These are phyloP conservation scores for Ceratobasidium sp. DNA, from an alignment of 1,284 basidiomycete genomes.

Conservation along the genomic window DNA sequence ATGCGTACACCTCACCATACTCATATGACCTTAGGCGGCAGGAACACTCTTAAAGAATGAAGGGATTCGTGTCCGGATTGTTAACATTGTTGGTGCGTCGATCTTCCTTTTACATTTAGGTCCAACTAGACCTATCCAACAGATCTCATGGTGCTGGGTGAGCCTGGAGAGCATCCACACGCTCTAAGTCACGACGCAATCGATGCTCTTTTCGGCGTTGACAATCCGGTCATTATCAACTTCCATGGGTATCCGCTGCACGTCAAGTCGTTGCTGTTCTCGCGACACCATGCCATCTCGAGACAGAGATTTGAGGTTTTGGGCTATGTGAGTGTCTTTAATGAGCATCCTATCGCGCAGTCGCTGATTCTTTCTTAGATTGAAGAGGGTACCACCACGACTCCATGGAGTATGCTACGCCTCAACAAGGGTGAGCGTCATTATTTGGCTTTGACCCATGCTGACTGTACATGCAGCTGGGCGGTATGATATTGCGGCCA, in stretches of 20 bases:
- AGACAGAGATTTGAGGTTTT: constrained; percentile 41
- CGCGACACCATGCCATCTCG: constrained; percentile 3
- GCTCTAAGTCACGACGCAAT: constrained; percentile 71
- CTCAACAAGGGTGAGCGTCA: constrained; percentile 43
- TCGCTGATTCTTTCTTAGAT: constrained; percentile 37
- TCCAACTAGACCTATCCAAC: neutral
- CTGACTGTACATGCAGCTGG: constrained; percentile 44
- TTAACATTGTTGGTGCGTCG: constrained; percentile 68
- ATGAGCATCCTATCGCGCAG: neutral
- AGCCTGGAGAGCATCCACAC: constrained; percentile 76
- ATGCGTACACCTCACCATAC: neutral
- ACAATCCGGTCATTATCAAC: constrained; percentile 78
- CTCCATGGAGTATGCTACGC: constrained; percentile 54
- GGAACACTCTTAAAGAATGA: constrained; percentile 72
- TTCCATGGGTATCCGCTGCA: constrained; percentile 85
- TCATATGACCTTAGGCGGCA: constrained; percentile 57
- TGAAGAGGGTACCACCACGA: constrained; percentile 44
- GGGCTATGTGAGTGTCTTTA: constrained; percentile 40
- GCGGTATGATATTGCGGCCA: constrained; percentile 54
- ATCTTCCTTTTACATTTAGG: neutral
- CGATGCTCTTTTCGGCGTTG: constrained; percentile 71
- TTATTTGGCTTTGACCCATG: neutral
- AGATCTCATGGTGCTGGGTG: constrained; percentile 80
- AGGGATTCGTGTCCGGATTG: constrained; percentile 74
- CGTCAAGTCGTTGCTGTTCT: constrained; percentile 65